Base-by-base conservation (phyloP, 805 yeast species). In the Cyberlindnera euphorbiae region DNA sequence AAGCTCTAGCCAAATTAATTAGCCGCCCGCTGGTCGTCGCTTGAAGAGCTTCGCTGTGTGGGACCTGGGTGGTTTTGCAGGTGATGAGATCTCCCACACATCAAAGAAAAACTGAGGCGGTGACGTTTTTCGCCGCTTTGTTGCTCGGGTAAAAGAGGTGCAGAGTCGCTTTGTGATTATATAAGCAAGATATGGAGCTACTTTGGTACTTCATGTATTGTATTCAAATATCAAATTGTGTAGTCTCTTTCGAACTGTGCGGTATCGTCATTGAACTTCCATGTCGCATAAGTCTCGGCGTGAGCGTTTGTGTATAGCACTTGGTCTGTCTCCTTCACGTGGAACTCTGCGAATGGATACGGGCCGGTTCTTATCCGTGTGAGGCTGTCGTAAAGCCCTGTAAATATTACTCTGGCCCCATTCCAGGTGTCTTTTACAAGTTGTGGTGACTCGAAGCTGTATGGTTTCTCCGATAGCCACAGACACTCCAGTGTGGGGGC, bases 401-500 rank as follows among this genome's bases (percentile, higher is more conserved):
- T 28, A 12, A 33, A 28, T 5, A 33, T 21, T 11, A 33, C 27
- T 6, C 32, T 26, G 13, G 31, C 16, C 9, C 37, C 37, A 6
- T 23, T 28, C 36, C 36, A 33, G 11, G 28, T 11, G 4, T 22
- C 14, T n/a, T 8, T 7, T 15, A 6, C 14, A 9, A 9, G 8
- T 13, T 12, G 9, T 17, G 17, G 3, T 24, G 6, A 9, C 14
- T 23, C 11, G 19, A 28, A 17, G 22, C 22, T 19, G 22, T 19
- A 33, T 8, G 32, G 32, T 16, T 28, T 28, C 25, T 33, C 37
- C 4, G 37, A 33, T 3, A 33, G 31, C 37, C 37, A 33, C 8
- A 33, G 37, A 17, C 32, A 23, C 17, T 33, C 28, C 3, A 33
- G 19, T 9, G 37, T 28, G 3, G 37, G 37, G 5, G 37, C 37